A percentile compares a stretch with the other conserved stretches of the same genome.
These are phyloP conservation scores for Hylodesmum podocarpum DNA, from an alignment of 306 rosid species.

Conservation along the genomic window DNA sequence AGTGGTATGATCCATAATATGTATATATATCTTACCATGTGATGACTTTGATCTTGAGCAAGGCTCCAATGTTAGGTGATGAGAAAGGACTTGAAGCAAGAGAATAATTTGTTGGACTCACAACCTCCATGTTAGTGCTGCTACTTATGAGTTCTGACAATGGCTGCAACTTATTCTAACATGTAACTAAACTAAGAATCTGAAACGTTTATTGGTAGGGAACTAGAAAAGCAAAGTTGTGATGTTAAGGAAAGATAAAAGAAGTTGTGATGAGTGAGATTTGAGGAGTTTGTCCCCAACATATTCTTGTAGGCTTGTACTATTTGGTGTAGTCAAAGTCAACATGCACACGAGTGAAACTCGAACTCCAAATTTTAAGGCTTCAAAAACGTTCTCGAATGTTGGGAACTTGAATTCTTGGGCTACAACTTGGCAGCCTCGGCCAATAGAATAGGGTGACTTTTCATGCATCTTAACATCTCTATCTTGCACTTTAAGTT, in stretches of 20 bases:
- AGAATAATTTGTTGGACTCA: conserved; percentile 54
- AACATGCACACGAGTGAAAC: conserved; percentile 88
- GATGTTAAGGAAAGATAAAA: conserved; percentile 34
- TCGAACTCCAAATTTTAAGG: conserved; percentile 64
- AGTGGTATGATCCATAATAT: background rate
- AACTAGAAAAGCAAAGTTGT: conserved; percentile 28
- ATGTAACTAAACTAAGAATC: background rate
- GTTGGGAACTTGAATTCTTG: conserved; percentile 60
- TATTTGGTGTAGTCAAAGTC: conserved; percentile 53
- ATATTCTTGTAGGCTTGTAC: conserved; percentile 44
- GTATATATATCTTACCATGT: conserved; percentile 58
- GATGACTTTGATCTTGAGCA: conserved; percentile 83
- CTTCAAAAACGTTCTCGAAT: conserved; percentile 71
- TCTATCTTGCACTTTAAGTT: conserved; percentile 46
- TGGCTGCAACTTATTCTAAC: background rate
- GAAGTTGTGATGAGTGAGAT: conserved; percentile 23
- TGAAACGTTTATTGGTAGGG: conserved; percentile 20
- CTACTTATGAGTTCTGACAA: too few relatives aligned
- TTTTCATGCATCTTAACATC: conserved; percentile 38
- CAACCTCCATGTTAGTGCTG: conserved; percentile 45
- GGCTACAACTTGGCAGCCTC: conserved; percentile 45
- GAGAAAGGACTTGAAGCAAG: conserved; percentile 71
- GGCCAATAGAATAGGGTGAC: conserved; percentile 51
- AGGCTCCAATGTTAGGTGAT: conserved; percentile 74
- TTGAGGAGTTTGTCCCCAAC: conserved; percentile 42